Evolutionary conservation across 495 filamentous ascomycete genomes (phyloP).

Genomic region (Penicillium atrosanguineum): DNA sequence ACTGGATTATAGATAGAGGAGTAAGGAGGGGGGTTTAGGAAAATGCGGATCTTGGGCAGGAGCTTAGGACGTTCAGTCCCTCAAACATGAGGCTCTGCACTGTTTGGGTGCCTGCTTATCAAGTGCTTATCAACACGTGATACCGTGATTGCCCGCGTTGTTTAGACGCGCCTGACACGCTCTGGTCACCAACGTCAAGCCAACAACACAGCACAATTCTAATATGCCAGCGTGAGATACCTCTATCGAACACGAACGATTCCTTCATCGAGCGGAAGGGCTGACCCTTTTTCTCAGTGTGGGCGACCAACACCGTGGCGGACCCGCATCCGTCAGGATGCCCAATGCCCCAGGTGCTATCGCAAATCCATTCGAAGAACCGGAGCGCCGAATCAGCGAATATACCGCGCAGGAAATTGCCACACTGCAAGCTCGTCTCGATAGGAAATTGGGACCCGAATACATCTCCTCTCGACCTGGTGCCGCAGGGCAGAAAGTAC

Average conservation of each 20-base stretch:
- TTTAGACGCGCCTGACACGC: slow-evolving; percentile 28
- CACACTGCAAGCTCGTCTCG: slow-evolving; percentile 77
- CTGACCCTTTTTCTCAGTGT: slow-evolving; percentile 53
- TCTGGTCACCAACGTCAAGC: slow-evolving; percentile 8
- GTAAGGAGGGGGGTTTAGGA: too few relatives aligned
- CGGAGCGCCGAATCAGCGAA: slow-evolving; percentile 61
- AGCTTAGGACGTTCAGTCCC: too few relatives aligned
- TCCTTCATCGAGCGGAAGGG: slow-evolving; percentile 1
- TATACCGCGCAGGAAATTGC: slow-evolving; percentile 91
- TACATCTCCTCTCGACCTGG: slow-evolving; percentile 85
- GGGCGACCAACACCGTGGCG: slow-evolving; percentile 71
- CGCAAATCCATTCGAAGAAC: slow-evolving; percentile 76
- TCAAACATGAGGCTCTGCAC: not conserved
- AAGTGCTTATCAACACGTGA: slow-evolving; percentile 40
- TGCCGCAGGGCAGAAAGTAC: slow-evolving; percentile 75
- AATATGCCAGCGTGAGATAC: slow-evolving; percentile 48
- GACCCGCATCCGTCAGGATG: slow-evolving; percentile 37
- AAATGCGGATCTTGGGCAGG: too few relatives aligned
- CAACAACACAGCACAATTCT: slow-evolving; percentile 7
- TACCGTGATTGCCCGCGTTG: slow-evolving; percentile 34
- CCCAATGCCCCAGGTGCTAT: slow-evolving; percentile 30
- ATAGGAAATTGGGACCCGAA: slow-evolving; percentile 95
- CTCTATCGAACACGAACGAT: not conserved
- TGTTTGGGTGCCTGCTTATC: slow-evolving; percentile 8
- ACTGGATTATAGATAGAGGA: too few relatives aligned